Evolutionary conservation across 1,284 basidiomycete genomes (phyloP), one percentile per base, ranked within the genome.

Genomic region (Sporisorium iseilematis-ciliati): DNA sequence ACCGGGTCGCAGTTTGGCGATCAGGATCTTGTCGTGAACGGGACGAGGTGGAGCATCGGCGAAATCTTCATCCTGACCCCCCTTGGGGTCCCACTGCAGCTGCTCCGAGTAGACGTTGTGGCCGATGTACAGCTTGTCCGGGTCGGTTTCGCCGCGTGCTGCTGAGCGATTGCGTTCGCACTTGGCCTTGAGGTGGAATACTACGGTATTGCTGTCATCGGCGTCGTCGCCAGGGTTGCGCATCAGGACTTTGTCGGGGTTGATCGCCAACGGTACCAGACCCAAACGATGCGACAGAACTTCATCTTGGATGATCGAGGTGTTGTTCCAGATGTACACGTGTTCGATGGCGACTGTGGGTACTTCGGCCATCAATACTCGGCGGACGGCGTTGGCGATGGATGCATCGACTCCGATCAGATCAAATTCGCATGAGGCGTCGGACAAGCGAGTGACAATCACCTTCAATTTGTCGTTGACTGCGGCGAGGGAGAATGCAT

Each of bases 301-400:
- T 86, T 99, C 96, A 84, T 99, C 96, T 62, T 92, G 93, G 65
- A 99, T 91, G 79, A 99, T 93, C 2, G 91, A 92, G 0, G 94
- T 98, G 86, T 99, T 99, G 88, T 97, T 92, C 91, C 92, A 97
- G 2, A 97, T 89, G 86, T 95, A 99, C 8, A 94, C 93, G 73
- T 92, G 88, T 84, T 99, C 96, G 65, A 98, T 92, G n/a, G 92
- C 93, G 14, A 99, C 88, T 0, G 94, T 93, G 6, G 81, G 81
- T 21, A 83, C 95, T 89, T 99, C 96, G 26, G 97, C 93, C 57
- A 99, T 93, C 82, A 98, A 88, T 60, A 96, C 93, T 65, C 96
- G 88, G 46, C 97, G 89, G 77, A 97, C 90, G 0, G 96, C 94
- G 85, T 99, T 99, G 26, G 97, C 95, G 57, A 99, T 93, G 31